Conservation (phyloP, 177 flowering plant species). For the Telopea speciosissima region DNA sequence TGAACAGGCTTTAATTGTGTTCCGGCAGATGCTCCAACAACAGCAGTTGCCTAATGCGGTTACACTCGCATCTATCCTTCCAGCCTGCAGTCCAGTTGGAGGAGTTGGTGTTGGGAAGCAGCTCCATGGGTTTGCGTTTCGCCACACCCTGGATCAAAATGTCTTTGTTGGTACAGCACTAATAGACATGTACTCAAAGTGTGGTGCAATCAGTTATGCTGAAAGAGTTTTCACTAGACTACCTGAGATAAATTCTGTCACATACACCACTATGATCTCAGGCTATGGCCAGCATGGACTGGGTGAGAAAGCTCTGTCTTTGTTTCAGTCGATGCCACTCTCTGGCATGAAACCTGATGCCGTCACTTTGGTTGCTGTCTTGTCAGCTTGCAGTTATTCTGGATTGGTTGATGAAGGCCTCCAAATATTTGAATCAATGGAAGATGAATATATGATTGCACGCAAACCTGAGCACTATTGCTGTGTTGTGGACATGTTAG, state of each 20-base stretch:
- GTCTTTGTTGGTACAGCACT: slow-evolving; percentile 76
- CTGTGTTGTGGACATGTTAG: slow-evolving; percentile 87
- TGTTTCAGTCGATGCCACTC: slow-evolving; percentile 49
- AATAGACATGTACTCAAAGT: slow-evolving; percentile 84
- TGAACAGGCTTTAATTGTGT: slow-evolving; percentile 46
- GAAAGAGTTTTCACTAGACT: slow-evolving; percentile 46
- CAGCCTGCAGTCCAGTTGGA: slow-evolving; percentile 58
- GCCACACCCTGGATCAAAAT: slow-evolving; percentile 50
- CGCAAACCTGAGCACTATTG: slow-evolving; percentile 71
- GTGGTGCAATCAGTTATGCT: slow-evolving; percentile 53
- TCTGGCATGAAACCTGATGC: slow-evolving; percentile 59
- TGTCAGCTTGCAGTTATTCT: slow-evolving; percentile 80
- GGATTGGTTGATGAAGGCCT: slow-evolving; percentile 85
- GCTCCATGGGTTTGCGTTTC: slow-evolving; percentile 70
- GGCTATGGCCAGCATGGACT: slow-evolving; percentile 88
- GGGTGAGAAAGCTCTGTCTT: slow-evolving; percentile 59
- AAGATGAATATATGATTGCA: slow-evolving; percentile 33
- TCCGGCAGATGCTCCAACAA: slow-evolving; percentile 56
- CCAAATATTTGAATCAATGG: slow-evolving; percentile 60
- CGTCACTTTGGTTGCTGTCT: slow-evolving; percentile 63
- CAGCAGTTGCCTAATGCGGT: slow-evolving; percentile 56
- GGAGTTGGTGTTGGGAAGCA: slow-evolving; percentile 54
- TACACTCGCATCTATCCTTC: slow-evolving; percentile 76
- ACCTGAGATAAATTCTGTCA: slow-evolving; percentile 57
- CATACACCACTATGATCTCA: slow-evolving; percentile 80